These are phyloP conservation scores for Aphanomyces stellatus DNA, from an alignment of 352 stramenopile genomes.

Conservation along the genomic window DNA sequence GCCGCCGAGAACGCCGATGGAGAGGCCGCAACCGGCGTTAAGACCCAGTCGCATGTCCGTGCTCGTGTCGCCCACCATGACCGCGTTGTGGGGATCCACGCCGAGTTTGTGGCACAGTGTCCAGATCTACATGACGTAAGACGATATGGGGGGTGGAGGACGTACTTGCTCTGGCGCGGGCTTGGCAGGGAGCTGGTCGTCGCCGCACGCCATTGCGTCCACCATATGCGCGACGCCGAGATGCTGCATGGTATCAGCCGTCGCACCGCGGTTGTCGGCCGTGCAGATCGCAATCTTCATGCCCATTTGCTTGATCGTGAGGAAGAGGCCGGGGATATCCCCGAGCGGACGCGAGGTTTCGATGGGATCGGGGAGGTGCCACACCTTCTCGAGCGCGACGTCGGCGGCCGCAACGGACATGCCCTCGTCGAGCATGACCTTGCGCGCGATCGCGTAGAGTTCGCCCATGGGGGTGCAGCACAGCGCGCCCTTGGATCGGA, in stretches of 20 bases:
- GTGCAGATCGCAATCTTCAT: slow-evolving; percentile 87
- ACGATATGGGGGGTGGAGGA: background rate
- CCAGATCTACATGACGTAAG: slow-evolving; percentile 37
- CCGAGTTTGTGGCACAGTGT: slow-evolving; percentile 68
- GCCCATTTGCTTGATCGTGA: slow-evolving; percentile 72
- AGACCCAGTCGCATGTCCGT: slow-evolving; percentile 77
- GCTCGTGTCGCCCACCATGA: slow-evolving; percentile 80
- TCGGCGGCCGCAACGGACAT: slow-evolving; percentile 54
- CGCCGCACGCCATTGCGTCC: slow-evolving; percentile 63
- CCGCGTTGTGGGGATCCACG: slow-evolving; percentile 74
- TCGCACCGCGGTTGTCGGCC: slow-evolving; percentile 73
- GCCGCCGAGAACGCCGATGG: slow-evolving; percentile 67
- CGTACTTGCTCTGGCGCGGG: slow-evolving; percentile 56
- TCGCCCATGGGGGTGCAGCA: slow-evolving; percentile 81
- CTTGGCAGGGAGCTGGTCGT: slow-evolving; percentile 77
- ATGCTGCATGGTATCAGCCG: slow-evolving; percentile 65
- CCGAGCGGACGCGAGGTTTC: slow-evolving; percentile 58
- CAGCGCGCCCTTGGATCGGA: slow-evolving; percentile 71
- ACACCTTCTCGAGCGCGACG: slow-evolving; percentile 62
- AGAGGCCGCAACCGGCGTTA: slow-evolving; percentile 65
- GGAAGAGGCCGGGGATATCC: slow-evolving; percentile 70
- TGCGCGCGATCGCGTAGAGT: slow-evolving; percentile 72
- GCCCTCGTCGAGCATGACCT: slow-evolving; percentile 62
- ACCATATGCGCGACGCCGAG: slow-evolving; percentile 67
- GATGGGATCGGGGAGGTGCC: slow-evolving; percentile 74